Evolutionary conservation across 305 asterid species (phyloP), one percentile per base, ranked within the genome.

Genomic region (Galium porrigens): DNA sequence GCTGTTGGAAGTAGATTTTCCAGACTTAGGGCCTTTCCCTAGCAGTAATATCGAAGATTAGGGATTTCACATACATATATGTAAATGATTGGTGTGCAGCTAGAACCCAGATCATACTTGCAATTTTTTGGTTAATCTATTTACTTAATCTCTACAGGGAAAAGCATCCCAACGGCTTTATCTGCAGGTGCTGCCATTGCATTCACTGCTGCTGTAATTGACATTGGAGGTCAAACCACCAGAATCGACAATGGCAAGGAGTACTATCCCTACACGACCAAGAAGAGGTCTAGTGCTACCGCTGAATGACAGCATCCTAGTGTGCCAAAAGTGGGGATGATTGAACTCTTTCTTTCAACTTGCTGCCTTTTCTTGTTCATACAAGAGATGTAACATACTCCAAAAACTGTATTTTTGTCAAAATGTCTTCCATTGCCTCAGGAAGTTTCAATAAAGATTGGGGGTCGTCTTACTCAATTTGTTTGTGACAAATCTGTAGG

Each of bases 151-250:
- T 59, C 67, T 44, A 48, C 79, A 94, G 99, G 94, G 67, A 94
- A 77, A 85, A 94, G 90, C 79, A 80, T 94, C 61, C 48, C 92
- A 37, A 76, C 94, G 0, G 97, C 94, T 55, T 33, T 94, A 68
- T 78, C 89, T 33, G 97, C 95, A 2, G 99, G 99, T 66, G 85
- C 95, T 63, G 90, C 95, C 54, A 80, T 90, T 44, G 96, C 99
- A 25, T 85, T 74, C 41, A 85, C 95, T 56, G 88, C 97, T 17
- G 71, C 87, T 36, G 18, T 78, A 67, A 79, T 90, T 70, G 99
- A 90, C 68, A 70, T 77, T 44, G 86, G 91, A 77, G 97, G 89
- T 61, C 94, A 84, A 63, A 86, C 95, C 68, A 83, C 86, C 58
- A 83, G 92, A 73, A 74, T 83, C 5, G 95, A 89, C 65, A 87